phyloP scores from a whole-genome alignment of 495 filamentous ascomycete genomes.

The Jackrogersella minutella region DNA sequence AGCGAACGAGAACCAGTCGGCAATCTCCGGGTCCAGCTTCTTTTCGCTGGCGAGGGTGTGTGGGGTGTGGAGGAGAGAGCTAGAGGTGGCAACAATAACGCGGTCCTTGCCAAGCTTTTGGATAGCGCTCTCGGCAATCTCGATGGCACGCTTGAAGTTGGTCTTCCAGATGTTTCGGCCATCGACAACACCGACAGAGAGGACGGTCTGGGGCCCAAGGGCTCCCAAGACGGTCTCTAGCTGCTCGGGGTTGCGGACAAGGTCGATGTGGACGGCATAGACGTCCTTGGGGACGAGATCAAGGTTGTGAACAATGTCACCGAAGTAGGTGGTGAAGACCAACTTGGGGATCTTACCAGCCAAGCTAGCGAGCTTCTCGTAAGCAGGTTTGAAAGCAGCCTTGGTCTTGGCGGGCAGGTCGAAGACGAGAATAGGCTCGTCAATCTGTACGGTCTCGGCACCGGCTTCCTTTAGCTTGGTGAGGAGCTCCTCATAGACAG shows the following conservation, averaged over 20 bases:
- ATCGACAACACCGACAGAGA: constrained; percentile 95
- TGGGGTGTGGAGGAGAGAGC: constrained; percentile 95
- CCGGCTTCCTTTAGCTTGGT: constrained; percentile 91
- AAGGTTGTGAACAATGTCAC: constrained; percentile 98
- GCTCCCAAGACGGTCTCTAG: constrained; percentile 78
- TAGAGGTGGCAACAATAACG: constrained; percentile 94
- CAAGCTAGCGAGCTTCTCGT: constrained; percentile 81
- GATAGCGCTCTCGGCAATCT: constrained; percentile 84
- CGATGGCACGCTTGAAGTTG: constrained; percentile 90
- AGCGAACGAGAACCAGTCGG: constrained; percentile 98
- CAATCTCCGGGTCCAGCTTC: constrained; percentile 89
- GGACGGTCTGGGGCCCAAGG: constrained; percentile 83
- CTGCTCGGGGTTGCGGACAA: constrained; percentile 97
- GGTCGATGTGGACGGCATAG: constrained; percentile 89
- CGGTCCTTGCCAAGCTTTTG: constrained; percentile 95
- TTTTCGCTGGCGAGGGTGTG: constrained; percentile 98
- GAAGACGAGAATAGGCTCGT: constrained; percentile 95
- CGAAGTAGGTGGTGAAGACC: constrained; percentile 94
- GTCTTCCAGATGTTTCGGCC: constrained; percentile 99
- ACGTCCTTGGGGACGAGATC: constrained; percentile 79
- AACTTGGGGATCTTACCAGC: constrained; percentile 82
- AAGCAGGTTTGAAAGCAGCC: constrained; percentile 96
- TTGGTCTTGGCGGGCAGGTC: constrained; percentile 88
- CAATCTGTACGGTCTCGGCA: constrained; percentile 94
- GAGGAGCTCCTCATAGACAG: constrained; percentile 91